Base-by-base conservation (phyloP, 1,284 basidiomycete genomes). In the Fomitopsis betulina region DNA sequence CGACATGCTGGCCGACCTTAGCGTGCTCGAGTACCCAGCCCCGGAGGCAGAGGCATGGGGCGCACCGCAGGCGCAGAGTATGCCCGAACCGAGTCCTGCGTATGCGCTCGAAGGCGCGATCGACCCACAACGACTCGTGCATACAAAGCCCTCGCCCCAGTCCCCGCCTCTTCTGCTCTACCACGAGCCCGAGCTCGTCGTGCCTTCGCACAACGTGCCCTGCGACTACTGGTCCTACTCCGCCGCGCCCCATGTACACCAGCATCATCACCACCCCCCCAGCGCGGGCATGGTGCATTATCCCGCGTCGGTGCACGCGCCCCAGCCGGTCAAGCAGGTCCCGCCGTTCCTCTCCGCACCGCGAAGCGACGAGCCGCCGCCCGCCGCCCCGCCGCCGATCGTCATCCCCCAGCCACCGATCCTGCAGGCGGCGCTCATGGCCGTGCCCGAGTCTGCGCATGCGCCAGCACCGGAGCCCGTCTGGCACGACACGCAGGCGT, bases 301-400 rank as follows among this genome's bases (percentile, higher is more conserved):
- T 35, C 50, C 56, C 25, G 15, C 60, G 19, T 55, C 58, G 19
- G 60, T 65, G 13, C 60, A 62, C 60, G 64, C 64, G 19, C 64
- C 64, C 32, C 61, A 59, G 27, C 64, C 64, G 25, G 52, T 65
- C 12, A 60, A 60, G 17, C 63, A 61, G 47, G 56, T 57, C 19
- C 58, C 56, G 42, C 61, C 64, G 39, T 33, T 60, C 35, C 63
- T 65, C 56, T 58, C 61, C 32, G 42, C 47, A 10, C 17, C 49
- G 10, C 32, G 19, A 8, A n/a, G 17, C n/a, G 17, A 15, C 12
- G 30, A 51, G 9, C 30, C 58, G 25, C 52, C 59, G 23, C 62
- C 60, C 30, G 52, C 56, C 25, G 58, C 56, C 39, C 51, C 59
- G 56, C 55, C 62, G 33, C 59, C 59, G 39, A 63, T 65, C 51